These are phyloP conservation scores for Camellia sinensis DNA, from an alignment of 148 eudicot species.

Conservation along the genomic window DNA sequence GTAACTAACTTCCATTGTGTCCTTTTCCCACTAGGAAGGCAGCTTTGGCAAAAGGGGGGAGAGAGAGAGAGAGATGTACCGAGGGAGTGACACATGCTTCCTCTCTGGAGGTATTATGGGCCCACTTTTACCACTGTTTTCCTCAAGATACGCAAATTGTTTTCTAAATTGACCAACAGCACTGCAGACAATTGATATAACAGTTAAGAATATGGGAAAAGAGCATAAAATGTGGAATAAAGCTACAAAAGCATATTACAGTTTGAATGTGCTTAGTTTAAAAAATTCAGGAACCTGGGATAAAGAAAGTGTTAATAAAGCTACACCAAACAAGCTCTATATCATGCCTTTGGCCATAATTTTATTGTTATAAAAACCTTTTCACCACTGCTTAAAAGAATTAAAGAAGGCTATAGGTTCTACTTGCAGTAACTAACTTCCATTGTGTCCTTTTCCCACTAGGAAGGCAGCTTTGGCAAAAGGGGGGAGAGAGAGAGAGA, in stretches of 20 bases:
- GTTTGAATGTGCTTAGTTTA: neutral
- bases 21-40: neutral
- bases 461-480: neutral
- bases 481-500: neutral
- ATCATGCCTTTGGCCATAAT: too few species aligned
- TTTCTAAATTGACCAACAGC: slow-evolving; percentile 63
- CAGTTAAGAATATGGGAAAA: neutral
- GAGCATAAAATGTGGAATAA: slow-evolving; percentile 3
- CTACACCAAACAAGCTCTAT: too few species aligned
- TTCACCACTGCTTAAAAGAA: neutral
- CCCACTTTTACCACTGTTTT: slow-evolving; percentile 56
- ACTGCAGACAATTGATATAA: slow-evolving; percentile 28
- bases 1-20: neutral
- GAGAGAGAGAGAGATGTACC: slow-evolving; percentile 26
- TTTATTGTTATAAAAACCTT: too few species aligned
- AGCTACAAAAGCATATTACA: neutral
- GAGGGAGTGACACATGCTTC: slow-evolving; percentile 57
- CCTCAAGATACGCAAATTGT: slow-evolving; percentile 71
- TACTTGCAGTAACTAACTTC: neutral
- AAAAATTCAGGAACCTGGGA: slow-evolving; percentile 44
- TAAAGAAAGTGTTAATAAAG: too few species aligned
- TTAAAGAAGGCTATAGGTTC: neutral
- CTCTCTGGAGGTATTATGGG: slow-evolving; percentile 61
- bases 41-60: neutral
- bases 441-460: neutral